These are phyloP conservation scores for Nevesoporus exiguus DNA, from an alignment of 768 basidiomycete species.

Conservation along the genomic window DNA sequence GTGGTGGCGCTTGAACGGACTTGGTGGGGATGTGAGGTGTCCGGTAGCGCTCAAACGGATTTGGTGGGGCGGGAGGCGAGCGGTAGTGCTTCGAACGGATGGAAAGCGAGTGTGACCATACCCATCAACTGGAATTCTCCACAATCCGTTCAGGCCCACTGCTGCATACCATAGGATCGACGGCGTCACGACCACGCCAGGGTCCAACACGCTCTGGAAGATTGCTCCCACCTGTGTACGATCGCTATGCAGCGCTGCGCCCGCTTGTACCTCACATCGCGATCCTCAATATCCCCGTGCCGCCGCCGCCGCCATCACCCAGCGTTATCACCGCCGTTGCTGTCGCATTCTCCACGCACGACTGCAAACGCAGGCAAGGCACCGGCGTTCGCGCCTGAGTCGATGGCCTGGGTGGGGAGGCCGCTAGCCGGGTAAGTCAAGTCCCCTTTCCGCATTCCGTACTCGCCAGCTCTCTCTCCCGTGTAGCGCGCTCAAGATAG, in stretches of 20 bases:
- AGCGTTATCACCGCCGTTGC: no score
- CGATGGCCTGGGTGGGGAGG: conserved; percentile 90
- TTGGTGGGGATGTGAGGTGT: no score
- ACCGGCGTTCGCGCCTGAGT: conserved; percentile 79
- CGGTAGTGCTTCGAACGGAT: no score
- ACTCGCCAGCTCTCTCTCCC: not conserved
- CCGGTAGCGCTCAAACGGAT: no score
- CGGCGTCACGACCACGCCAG: conserved; percentile 33
- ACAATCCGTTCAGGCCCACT: conserved; percentile 47
- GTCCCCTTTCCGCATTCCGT: no score
- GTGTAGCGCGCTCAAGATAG: conserved; percentile 76
- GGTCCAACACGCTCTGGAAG: conserved; percentile 35
- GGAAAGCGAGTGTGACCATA: no score
- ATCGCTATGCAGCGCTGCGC: conserved; percentile 72
- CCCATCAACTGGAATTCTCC: conserved; percentile 45
- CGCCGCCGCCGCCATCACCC: conserved; percentile 38
- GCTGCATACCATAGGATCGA: conserved; percentile 52
- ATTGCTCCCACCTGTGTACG: conserved; percentile 51
- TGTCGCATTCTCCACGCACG: conserved; percentile 40
- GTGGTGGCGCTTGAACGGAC: no score
- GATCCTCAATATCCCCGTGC: conserved; percentile 81
- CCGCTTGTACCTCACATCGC: conserved; percentile 70
- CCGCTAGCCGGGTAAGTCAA: conserved; percentile 82
- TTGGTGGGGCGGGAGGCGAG: no score
- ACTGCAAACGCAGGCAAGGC: conserved; percentile 73